These are phyloP conservation scores for Anisogramma anomala DNA, from an alignment of 2,329 filamentous ascomycete species.

Conservation along the genomic window DNA sequence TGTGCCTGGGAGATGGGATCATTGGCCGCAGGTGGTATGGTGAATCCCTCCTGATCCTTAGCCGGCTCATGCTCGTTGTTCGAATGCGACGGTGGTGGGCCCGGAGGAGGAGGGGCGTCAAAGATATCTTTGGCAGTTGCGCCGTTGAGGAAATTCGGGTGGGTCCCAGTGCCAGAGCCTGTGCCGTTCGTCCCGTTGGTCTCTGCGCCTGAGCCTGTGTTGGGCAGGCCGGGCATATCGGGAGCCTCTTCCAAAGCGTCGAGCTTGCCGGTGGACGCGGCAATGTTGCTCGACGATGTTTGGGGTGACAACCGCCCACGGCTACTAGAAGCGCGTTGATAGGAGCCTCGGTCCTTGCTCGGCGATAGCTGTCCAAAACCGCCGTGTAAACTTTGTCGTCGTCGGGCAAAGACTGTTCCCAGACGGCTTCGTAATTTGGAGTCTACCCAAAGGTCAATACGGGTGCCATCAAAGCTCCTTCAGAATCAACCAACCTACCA, in stretches of 20 bases:
- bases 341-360: constrained; percentile 39
- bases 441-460: constrained; percentile 28
- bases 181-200: constrained; percentile 17
- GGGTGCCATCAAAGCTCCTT: background rate
- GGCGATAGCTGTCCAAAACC: constrained; percentile 48
- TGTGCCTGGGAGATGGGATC: constrained; percentile 63
- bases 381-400: constrained; percentile 55
- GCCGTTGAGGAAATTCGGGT: constrained; percentile 35
- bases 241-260: constrained; percentile 48
- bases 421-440: constrained; percentile 51
- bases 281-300: constrained; percentile 47
- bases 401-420: constrained; percentile 56
- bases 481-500: constrained; percentile 15
- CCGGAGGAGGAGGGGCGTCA: constrained; percentile 40
- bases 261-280: constrained; percentile 40
- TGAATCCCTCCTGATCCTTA: constrained; percentile 67
- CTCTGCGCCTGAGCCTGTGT: constrained; percentile 1
- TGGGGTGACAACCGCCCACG: constrained; percentile 50
- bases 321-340: constrained; percentile 54
- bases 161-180: constrained; percentile 16
- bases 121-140: constrained; percentile 34
- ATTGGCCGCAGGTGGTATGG: constrained; percentile 52
- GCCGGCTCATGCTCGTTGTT: constrained; percentile 27
- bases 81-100: constrained; percentile 37
- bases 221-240: constrained; percentile 25